phyloP scores from a whole-genome alignment of 805 yeast genomes.

The Myxozyma sirexii region DNA sequence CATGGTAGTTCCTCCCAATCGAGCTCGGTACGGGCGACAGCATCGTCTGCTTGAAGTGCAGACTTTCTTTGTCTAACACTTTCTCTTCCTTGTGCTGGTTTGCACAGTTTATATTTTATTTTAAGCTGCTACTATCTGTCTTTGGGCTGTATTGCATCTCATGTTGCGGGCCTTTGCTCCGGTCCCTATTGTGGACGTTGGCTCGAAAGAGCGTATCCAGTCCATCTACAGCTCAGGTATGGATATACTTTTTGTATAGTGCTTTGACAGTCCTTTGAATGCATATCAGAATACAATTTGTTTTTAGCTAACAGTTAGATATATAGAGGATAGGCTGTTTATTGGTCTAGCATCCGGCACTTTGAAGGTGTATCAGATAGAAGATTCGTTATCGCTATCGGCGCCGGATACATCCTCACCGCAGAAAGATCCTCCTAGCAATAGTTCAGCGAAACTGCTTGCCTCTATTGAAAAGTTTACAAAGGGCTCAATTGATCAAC shows the following conservation, averaged over 20 bases:
- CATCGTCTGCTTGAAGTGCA: not conserved
- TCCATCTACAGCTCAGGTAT: slow-evolving; percentile 20
- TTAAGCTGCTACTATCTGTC: not conserved
- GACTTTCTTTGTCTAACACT: not conserved
- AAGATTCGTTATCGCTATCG: slow-evolving; percentile 12
- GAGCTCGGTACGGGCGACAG: not conserved
- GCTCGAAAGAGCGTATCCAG: slow-evolving; percentile 29
- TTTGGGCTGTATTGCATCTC: not conserved
- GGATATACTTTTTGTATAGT: not conserved
- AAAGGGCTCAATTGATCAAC: slow-evolving; percentile 39
- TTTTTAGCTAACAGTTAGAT: no score
- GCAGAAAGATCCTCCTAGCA: not conserved
- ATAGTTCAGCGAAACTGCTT: slow-evolving; percentile 20
- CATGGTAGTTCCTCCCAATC: not conserved
- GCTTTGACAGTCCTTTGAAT: no score
- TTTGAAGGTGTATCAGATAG: slow-evolving; percentile 35
- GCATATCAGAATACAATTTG: no score
- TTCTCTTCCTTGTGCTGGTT: no score
- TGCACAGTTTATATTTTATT: no score
- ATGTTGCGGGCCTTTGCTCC: slow-evolving; percentile 29
- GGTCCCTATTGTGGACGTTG: slow-evolving; percentile 29
- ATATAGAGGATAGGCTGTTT: slow-evolving; percentile 36
- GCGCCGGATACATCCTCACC: slow-evolving; percentile 1
- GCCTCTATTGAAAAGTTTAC: slow-evolving; percentile 34
- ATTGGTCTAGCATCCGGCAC: slow-evolving; percentile 40